Base-by-base conservation (phyloP, 2,329 filamentous ascomycete species). In the Venturia carpophila region DNA sequence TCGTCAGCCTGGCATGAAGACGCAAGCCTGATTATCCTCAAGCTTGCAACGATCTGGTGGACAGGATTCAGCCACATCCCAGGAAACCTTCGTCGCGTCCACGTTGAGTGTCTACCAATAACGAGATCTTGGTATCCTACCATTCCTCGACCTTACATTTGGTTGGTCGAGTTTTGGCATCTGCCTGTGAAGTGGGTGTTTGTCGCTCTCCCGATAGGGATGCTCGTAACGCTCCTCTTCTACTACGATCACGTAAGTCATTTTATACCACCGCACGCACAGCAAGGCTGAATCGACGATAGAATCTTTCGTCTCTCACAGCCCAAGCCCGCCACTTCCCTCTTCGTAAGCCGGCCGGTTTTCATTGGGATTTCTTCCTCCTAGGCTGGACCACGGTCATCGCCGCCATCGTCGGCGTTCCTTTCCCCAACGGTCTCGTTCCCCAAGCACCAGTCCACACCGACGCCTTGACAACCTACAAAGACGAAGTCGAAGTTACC, bases 121-220 rank as follows among this genome's bases (percentile, higher is more conserved):
- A 86, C 86, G 68, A 86, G 84, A 66, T 85, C 91, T 0, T 96
- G 96, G 78, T 86, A 84, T 71, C 92, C 92, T 0, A 96, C 62
- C 15, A n/a, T 64, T 21, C 45, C 43, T n/a, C 43, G 62, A 42
- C 62, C 62, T 24, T 39, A 64, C 34, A 78, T 80, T 56, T 96
- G 91, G 91, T 81, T 95, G 64, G 84, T 96, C 34, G 81, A 85
- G 68, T 93, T 96, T 71, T 94, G 91, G 90, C 82, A 93, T 69
- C 81, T 95, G 64, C 79, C 79, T 58, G 84, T 88, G 6, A 82
- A 81, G 0, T 87, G 95, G 65, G 81, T 94, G 7, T 96, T 96
- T 72, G 79, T 92, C 55, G 91, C 92, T 1, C 83, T 95, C n/a
- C 92, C 92, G 0, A 96, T 96, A 77, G 91, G 90, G 0, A 72